phyloP scores from a whole-genome alignment of 352 stramenopile genomes.

The Blastocystis sp. region DNA sequence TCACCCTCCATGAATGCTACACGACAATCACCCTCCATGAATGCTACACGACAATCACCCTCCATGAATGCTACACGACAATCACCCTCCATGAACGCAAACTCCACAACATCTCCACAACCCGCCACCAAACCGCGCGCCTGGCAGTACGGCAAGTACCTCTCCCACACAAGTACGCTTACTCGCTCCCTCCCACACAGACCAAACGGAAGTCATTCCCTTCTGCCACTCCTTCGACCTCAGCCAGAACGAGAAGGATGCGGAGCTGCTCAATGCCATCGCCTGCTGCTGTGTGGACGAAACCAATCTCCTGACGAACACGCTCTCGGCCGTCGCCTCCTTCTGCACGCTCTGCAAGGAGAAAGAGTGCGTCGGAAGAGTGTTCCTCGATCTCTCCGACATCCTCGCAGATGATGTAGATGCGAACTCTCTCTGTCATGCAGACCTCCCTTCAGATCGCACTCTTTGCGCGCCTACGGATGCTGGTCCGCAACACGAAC shows the following conservation, averaged over 20 bases:
- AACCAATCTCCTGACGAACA: background rate
- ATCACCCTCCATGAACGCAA: too few relatives aligned
- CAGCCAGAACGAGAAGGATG: constrained; percentile 8
- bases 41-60: too few relatives aligned
- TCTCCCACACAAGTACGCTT: background rate
- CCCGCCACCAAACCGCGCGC: background rate
- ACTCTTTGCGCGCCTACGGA: background rate
- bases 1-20: background rate
- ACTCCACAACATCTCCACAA: too few relatives aligned
- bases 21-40: too few relatives aligned
- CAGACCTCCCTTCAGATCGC: background rate
- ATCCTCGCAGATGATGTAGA: background rate
- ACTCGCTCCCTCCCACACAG: background rate
- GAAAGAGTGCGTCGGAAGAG: background rate
- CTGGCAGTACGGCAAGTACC: background rate
- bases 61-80: too few relatives aligned
- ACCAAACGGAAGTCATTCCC: background rate
- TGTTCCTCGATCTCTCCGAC: constrained; percentile 5
- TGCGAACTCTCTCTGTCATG: background rate
- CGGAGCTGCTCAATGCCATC: background rate
- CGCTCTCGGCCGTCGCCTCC: background rate
- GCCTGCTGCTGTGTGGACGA: background rate
- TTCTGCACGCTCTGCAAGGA: background rate
- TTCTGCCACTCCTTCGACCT: constrained; percentile 44
- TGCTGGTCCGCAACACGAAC: background rate